These are phyloP conservation scores for Extremus antarcticus DNA, from an alignment of 495 filamentous ascomycete genomes.

Conservation along the genomic window DNA sequence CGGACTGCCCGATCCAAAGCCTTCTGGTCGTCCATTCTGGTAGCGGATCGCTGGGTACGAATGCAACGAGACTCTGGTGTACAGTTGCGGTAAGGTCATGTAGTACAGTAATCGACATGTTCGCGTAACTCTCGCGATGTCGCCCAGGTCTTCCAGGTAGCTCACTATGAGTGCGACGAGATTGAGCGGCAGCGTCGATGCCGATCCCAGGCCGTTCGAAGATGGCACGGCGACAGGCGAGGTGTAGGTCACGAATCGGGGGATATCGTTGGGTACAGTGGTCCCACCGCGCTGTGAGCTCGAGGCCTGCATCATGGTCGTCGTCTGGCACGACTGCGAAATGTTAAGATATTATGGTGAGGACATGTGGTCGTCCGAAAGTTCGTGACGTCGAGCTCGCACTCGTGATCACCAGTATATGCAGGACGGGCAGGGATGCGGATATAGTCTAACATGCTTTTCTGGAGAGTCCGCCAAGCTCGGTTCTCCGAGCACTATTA, in stretches of 20 bases:
- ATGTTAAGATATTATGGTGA: too few species aligned
- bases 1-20: conserved; percentile 49
- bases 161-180: conserved; percentile 46
- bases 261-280: conserved; percentile 2
- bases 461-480: too few species aligned
- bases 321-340: too few species aligned
- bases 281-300: not conserved
- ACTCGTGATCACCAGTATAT: too few species aligned
- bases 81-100: conserved; percentile 52
- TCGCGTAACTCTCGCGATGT: conserved; percentile 47
- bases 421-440: too few species aligned
- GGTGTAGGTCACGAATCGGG: conserved; percentile 11
- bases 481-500: too few species aligned
- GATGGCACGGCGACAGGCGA: conserved; percentile 10
- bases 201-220: not conserved
- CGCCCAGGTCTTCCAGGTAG: conserved; percentile 44
- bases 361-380: too few species aligned
- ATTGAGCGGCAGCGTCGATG: conserved; percentile 42
- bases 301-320: not conserved
- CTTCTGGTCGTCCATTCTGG: conserved; percentile 46
- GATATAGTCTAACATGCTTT: too few species aligned
- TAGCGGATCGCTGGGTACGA: conserved; percentile 54
- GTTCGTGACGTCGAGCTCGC: too few species aligned
- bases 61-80: conserved; percentile 43
- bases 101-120: conserved; percentile 56